Base-by-base conservation (phyloP, 2,329 filamentous ascomycete genomes). In the Trichoderma brevicompactum region DNA sequence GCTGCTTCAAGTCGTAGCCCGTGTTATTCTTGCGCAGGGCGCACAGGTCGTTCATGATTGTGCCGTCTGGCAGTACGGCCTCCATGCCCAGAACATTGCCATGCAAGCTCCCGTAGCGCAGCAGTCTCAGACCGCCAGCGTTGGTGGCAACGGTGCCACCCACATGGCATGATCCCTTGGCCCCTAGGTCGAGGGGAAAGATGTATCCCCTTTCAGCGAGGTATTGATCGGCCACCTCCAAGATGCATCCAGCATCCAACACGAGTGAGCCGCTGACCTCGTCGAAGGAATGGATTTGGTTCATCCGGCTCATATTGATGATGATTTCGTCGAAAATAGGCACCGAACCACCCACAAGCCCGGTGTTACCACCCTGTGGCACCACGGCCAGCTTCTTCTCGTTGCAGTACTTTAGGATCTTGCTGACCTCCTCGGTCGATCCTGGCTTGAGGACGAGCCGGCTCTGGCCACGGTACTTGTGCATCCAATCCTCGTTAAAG, bases 281-380 rank as follows among this genome's bases (percentile, higher is more conserved):
- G 78, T 99, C 95, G 73, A 99, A 98, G 3, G 90, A 93, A 72
- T 91, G 87, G 68, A 99, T 94, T 73, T 88, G 81, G 82, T 96
- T 96, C 92, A 99, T 95, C 69, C 92, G 90, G 70, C 87, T 85
- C 76, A 95, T 88, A 79, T 89, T 97, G 81, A 99, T 85, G 72
- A 99, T 91, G 71, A 99, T 97, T 83, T 99, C 96, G 76, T 99
- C 96, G 75, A 98, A 99, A 19, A 99, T 93, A 1, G 96, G 95
- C 34, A 99, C 92, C 0, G 92, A 96, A 55, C 95, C 95, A 65
- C 95, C 96, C 2, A 99, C 95, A 40, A 99, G 84, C 7, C 95
- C 96, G 2, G 95, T 97, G 78, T 99, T 99, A 65, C 95, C 95
- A 70, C 96, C 96, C 79, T 99, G 95, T 0, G 95, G 95, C 49